Conservation (phyloP, 1,139 yeast genomes). For the Arxiozyma slooffiae region DNA sequence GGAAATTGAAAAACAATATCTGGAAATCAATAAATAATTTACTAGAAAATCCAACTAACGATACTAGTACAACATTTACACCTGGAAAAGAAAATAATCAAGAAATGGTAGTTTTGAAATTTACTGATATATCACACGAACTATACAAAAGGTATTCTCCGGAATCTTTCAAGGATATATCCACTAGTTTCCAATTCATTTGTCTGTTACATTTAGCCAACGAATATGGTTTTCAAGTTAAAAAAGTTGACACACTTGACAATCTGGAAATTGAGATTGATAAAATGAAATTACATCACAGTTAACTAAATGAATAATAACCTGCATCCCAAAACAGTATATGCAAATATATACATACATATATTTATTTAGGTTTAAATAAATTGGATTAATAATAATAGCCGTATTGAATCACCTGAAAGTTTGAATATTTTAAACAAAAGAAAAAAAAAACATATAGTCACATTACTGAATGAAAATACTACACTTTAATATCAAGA, state of each 20-base stretch:
- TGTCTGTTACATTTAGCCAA: constrained; percentile 81
- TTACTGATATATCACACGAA: constrained; percentile 37
- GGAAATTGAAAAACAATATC: constrained; percentile 65
- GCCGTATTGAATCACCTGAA: neutral
- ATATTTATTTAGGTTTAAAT: too few species aligned
- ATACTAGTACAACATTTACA: neutral
- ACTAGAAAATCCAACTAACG: neutral
- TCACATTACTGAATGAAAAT: neutral
- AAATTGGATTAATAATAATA: neutral
- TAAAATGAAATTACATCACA: neutral
- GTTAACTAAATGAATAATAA: neutral
- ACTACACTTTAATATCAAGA: too few species aligned
- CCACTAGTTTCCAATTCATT: constrained; percentile 82
- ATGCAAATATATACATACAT: neutral
- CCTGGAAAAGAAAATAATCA: constrained; percentile 9
- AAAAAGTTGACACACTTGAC: constrained; percentile 44
- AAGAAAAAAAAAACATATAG: neutral
- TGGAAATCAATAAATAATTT: constrained; percentile 49
- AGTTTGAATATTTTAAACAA: neutral
- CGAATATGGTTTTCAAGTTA: constrained; percentile 69
- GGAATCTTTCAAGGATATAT: constrained; percentile 52
- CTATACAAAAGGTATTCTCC: constrained; percentile 46
- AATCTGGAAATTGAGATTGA: constrained; percentile 36
- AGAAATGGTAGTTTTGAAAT: constrained; percentile 16
- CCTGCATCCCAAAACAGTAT: neutral